Conservation (phyloP, 345 rosid species). For the Eucalyptus decipiens region DNA sequence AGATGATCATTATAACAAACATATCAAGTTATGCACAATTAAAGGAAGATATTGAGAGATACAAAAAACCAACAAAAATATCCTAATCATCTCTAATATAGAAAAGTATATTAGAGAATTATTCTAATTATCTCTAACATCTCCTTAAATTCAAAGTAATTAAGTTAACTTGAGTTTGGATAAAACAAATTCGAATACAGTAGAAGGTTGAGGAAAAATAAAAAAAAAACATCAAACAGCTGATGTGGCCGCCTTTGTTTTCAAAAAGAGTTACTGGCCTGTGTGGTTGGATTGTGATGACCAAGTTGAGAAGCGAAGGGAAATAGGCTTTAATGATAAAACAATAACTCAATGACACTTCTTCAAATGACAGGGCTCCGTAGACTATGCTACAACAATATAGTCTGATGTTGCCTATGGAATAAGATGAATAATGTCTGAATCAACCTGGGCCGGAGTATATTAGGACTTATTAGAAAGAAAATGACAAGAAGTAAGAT, state of each 20-base stretch:
- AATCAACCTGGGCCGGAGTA: neutral
- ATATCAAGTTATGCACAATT: neutral
- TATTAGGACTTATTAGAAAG: neutral
- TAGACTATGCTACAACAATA: no score
- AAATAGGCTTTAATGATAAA: neutral
- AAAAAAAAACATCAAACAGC: no score
- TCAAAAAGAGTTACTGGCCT: neutral
- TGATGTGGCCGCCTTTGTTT: neutral
- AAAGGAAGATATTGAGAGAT: neutral
- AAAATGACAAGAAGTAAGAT: neutral
- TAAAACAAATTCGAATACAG: neutral
- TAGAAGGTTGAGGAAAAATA: neutral
- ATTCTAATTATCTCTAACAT: neutral
- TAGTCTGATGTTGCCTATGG: neutral
- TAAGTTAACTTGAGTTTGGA: no score
- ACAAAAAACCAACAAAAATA: neutral
- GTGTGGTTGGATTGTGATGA: neutral
- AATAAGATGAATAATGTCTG: neutral
- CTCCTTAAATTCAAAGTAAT: neutral
- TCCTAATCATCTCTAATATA: no score
- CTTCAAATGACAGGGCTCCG: no score
- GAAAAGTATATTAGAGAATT: no score
- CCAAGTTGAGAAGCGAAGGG: neutral
- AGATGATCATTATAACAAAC: neutral
- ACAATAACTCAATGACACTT: no score